These are phyloP conservation scores for Hyaloscypha variabilis DNA, from an alignment of 495 filamentous ascomycete genomes.

Conservation along the genomic window DNA sequence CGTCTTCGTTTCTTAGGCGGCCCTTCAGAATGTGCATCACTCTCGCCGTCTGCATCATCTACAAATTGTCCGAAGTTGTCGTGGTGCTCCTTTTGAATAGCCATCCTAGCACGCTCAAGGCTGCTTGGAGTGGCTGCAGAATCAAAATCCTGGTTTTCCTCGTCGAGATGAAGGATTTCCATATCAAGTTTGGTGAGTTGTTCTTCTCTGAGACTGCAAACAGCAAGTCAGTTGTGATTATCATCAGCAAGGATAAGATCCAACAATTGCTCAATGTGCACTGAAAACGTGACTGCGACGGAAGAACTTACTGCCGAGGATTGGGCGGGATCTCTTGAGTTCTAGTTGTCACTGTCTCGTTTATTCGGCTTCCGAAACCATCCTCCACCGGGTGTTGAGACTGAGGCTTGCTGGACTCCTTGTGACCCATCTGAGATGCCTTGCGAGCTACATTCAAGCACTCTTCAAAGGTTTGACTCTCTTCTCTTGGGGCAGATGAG, in stretches of 20 bases:
- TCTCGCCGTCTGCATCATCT: neutral
- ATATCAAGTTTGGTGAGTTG: conserved; percentile 3
- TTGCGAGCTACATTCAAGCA: neutral
- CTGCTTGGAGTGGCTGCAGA: neutral
- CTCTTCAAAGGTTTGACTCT: neutral
- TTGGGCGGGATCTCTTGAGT: neutral
- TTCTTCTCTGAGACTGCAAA: conserved; percentile 1
- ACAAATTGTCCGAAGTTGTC: neutral
- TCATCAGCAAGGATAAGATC: neutral
- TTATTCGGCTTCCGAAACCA: neutral
- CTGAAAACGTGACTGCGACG: neutral
- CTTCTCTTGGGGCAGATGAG: neutral
- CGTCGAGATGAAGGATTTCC: conserved; percentile 9
- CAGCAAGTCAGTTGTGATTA: neutral
- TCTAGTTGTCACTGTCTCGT: neutral
- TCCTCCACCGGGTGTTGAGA: neutral
- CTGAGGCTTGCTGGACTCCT: neutral
- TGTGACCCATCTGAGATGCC: neutral
- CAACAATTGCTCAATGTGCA: neutral
- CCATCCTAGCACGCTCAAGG: neutral
- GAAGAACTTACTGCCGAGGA: neutral
- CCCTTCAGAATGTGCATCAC: neutral
- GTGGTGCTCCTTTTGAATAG: neutral
- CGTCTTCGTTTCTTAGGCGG: conserved; percentile 14
- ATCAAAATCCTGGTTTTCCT: neutral